Conservation (phyloP, 208 protist genomes). For the Naegleria fowleri region DNA sequence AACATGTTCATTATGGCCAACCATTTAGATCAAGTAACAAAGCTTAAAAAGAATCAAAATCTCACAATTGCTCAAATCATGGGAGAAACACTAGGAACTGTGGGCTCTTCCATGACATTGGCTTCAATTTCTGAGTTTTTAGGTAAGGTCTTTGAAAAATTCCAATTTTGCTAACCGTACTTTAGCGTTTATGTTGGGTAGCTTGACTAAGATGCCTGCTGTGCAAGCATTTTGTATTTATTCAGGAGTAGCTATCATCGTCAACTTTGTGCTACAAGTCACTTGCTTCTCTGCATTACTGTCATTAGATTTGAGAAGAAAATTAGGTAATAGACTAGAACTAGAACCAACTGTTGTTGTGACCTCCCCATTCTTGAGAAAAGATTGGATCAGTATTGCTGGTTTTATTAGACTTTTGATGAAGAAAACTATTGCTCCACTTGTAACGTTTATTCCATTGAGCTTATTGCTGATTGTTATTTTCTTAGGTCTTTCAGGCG, state of each 20-base stretch:
- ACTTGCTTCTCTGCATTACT: constrained; percentile 48
- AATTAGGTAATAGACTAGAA: constrained; percentile 34
- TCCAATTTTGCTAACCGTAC: constrained; percentile 30
- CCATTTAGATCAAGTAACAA: constrained; percentile 43
- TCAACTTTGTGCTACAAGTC: constrained; percentile 53
- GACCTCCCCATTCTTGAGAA: neutral
- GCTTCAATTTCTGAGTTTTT: constrained; percentile 45
- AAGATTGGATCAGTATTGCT: neutral
- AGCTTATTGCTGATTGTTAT: neutral
- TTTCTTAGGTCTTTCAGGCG: neutral
- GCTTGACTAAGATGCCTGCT: constrained; percentile 53
- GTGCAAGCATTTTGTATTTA: constrained; percentile 55
- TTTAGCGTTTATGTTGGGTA: constrained; percentile 46
- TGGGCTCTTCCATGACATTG: constrained; percentile 50
- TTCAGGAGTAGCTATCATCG: constrained; percentile 48
- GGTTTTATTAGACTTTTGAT: neutral
- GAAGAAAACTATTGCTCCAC: neutral
- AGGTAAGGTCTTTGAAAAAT: constrained; percentile 46
- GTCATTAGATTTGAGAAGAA: constrained; percentile 41
- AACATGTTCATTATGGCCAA: constrained; percentile 67
- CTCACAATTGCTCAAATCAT: constrained; percentile 34
- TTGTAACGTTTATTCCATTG: constrained; percentile 25
- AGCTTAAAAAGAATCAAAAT: neutral
- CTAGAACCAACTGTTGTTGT: constrained; percentile 39
- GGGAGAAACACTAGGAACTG: constrained; percentile 34